These are phyloP conservation scores for Suillus americanus DNA, from an alignment of 768 basidiomycete genomes.

Conservation along the genomic window DNA sequence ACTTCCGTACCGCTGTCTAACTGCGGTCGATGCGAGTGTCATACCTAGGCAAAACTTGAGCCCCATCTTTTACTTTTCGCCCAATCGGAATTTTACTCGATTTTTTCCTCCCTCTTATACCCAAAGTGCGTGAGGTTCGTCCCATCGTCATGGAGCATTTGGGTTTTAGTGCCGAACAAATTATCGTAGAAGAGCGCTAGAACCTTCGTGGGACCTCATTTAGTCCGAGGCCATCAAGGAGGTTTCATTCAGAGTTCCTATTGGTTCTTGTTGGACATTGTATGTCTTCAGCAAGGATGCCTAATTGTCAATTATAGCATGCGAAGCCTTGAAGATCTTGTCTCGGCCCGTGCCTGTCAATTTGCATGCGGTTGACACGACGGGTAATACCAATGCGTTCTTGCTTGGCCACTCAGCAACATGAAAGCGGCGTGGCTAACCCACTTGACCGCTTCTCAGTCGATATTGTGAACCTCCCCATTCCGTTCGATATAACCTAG, in stretches of 20 bases:
- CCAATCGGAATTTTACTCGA: not conserved
- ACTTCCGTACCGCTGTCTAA: not conserved
- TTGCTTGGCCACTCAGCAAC: not conserved
- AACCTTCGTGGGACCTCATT: not conserved
- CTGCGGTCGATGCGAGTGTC: not conserved
- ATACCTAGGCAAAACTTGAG: not conserved
- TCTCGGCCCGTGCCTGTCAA: not conserved
- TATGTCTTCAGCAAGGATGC: not conserved
- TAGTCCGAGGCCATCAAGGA: not conserved
- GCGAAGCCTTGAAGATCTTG: not conserved
- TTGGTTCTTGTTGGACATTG: not conserved
- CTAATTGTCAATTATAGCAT: not conserved
- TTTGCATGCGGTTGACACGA: not conserved
- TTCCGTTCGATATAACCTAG: not conserved
- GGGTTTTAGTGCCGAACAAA: not conserved
- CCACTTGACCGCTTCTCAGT: not conserved
- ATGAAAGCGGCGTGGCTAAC: not conserved
- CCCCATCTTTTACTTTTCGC: not conserved
- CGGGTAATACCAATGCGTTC: not conserved
- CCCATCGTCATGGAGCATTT: not conserved
- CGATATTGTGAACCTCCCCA: not conserved
- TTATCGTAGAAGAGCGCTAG: not conserved
- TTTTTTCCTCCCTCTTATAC: not conserved
- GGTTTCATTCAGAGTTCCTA: not conserved
- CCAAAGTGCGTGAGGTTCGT: not conserved